Percentiles rank a stretch among this genome's conserved stretches.
These are phyloP conservation scores for Phytopythium litorale DNA, from an alignment of 352 stramenopile species.

Conservation along the genomic window DNA sequence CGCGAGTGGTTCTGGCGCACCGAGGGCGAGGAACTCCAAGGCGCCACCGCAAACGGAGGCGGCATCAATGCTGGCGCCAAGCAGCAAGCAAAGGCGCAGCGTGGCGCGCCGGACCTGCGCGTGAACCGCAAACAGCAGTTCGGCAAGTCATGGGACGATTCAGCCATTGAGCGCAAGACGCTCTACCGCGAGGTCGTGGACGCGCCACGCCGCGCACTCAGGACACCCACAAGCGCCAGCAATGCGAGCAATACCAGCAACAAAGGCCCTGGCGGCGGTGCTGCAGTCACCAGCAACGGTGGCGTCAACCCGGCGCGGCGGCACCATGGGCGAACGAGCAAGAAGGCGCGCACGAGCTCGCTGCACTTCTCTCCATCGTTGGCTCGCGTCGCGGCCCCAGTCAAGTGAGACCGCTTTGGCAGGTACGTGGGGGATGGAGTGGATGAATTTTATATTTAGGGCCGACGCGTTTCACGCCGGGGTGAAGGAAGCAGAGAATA, in stretches of 20 bases:
- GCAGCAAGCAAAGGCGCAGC: conserved; percentile 2
- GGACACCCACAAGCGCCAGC: conserved; percentile 5
- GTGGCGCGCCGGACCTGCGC: conserved; percentile 28
- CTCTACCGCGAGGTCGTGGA: conserved; percentile 57
- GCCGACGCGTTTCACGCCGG: neutral
- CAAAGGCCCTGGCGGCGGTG: neutral
- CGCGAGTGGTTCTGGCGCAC: conserved; percentile 79
- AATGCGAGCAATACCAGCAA: neutral
- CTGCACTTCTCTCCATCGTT: conserved; percentile 1
- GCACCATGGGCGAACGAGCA: neutral
- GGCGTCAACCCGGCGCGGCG: neutral
- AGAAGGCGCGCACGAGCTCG: conserved; percentile 14
- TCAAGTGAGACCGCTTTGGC: neutral
- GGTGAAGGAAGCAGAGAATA: neutral
- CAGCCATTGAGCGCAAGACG: conserved; percentile 74
- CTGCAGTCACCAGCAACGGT: neutral
- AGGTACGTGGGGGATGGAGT: neutral
- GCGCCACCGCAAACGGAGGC: conserved; percentile 6
- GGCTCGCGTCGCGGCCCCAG: neutral
- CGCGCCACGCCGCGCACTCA: conserved; percentile 29
- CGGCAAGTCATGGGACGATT: conserved; percentile 73
- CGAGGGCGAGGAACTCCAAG: conserved; percentile 18
- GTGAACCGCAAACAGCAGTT: conserved; percentile 77
- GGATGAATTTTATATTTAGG: neutral
- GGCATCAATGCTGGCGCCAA: conserved; percentile 10